phyloP scores from a whole-genome alignment of 2,329 filamentous ascomycete genomes.

The Tolypocladium guangdongense region DNA sequence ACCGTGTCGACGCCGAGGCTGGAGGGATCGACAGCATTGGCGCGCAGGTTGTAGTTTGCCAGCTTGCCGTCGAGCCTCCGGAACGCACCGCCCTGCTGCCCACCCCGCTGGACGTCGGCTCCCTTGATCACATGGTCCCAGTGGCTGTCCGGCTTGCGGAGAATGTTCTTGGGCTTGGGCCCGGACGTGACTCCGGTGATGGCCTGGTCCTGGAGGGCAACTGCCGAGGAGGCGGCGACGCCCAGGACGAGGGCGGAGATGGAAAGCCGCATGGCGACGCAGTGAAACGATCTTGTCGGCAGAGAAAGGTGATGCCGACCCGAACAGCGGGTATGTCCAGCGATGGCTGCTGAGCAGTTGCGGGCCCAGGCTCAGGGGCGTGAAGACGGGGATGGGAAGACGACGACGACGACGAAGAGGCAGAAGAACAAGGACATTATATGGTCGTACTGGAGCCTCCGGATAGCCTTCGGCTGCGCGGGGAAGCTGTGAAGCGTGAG shows the following conservation, averaged over 20 bases:
- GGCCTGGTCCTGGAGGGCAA: neutral
- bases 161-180: neutral
- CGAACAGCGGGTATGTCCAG: neutral
- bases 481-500: neutral
- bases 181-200: neutral
- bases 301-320: neutral
- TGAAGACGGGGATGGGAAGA: neutral
- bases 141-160: neutral
- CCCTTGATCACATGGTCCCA: conserved; percentile 2
- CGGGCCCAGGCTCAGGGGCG: neutral
- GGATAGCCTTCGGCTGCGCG: neutral
- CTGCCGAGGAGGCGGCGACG: neutral
- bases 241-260: neutral
- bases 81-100: neutral
- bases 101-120: neutral
- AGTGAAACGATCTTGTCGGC: neutral
- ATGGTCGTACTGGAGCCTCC: neutral
- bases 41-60: conserved; percentile 74
- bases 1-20: conserved; percentile 79
- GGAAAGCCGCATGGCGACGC: conserved; percentile 1
- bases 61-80: conserved; percentile 72
- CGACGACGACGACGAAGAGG: neutral
- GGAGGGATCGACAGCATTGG: conserved; percentile 80
- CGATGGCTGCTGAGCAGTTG: neutral
- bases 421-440: neutral